A percentile compares a stretch with the other conserved stretches of the same genome.
These are phyloP conservation scores for Hymenoscyphus repandus DNA, from an alignment of 2,329 filamentous ascomycete genomes.

Conservation along the genomic window DNA sequence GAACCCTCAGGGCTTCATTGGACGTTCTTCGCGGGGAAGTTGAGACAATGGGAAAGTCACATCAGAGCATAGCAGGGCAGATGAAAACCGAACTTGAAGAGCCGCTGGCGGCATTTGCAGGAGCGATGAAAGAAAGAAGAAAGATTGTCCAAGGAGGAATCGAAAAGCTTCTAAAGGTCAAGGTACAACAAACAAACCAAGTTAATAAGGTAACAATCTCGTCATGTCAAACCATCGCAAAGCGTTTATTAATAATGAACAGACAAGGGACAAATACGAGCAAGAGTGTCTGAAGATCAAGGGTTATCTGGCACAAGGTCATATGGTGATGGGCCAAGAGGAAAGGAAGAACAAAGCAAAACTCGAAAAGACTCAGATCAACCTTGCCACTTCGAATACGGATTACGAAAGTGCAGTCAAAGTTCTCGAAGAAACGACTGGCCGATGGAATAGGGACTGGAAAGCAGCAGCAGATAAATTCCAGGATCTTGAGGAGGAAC, in stretches of 20 bases:
- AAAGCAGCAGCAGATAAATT: conserved; percentile 98
- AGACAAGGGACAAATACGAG: conserved; percentile 90
- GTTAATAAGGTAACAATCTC: conserved; percentile 74
- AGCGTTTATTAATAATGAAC: conserved; percentile 13
- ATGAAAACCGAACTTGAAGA: conserved; percentile 98
- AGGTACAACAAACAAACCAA: conserved; percentile 81
- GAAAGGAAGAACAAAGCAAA: conserved; percentile 99
- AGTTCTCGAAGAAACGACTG: conserved; percentile 88
- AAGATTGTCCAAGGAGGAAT: conserved; percentile 95
- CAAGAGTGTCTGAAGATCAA: conserved; percentile 98
- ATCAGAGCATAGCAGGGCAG: conserved; percentile 82
- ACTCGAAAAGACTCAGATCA: conserved; percentile 97
- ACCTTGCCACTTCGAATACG: conserved; percentile 80
- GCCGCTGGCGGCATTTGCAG: conserved; percentile 83
- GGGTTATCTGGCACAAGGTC: conserved; percentile 93
- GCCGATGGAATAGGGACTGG: conserved; percentile 96
- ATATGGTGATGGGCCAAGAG: conserved; percentile 99
- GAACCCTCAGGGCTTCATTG: conserved; percentile 75
- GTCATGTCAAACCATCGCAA: conserved; percentile 7
- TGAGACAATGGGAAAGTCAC: conserved; percentile 89
- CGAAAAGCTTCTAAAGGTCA: conserved; percentile 89
- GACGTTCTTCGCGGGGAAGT: conserved; percentile 86
- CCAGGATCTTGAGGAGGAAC: conserved; percentile 95
- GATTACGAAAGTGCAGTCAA: conserved; percentile 95
- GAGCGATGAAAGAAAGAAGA: conserved; percentile 90